Evolutionary conservation across 176 grass and related monocot genomes (phyloP).

Genomic region (Tillandsia leiboldiana): DNA sequence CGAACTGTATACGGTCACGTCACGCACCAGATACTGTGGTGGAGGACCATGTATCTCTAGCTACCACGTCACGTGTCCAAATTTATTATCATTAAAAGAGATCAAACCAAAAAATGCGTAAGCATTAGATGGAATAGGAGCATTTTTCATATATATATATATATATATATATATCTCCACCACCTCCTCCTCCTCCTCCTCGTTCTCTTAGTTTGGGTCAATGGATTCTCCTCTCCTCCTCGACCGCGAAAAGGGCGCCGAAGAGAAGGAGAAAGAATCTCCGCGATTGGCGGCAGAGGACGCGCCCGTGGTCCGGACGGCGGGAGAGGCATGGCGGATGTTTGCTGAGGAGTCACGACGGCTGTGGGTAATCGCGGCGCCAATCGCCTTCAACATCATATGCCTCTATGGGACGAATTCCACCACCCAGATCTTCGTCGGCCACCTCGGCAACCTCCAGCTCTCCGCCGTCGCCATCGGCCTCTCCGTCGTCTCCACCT

Average conservation of each 20-base stretch:
- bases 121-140: too few relatives aligned
- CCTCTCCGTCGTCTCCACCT: slow-evolving; percentile 48
- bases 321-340: slow-evolving; percentile 16
- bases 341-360: slow-evolving; percentile 29
- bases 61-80: too few relatives aligned
- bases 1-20: too few relatives aligned
- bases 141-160: too few relatives aligned
- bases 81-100: too few relatives aligned
- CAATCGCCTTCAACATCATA: slow-evolving; percentile 37
- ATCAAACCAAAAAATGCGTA: too few relatives aligned
- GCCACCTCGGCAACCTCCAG: slow-evolving; percentile 52
- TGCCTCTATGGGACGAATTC: slow-evolving; percentile 36
- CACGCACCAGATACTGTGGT: too few relatives aligned
- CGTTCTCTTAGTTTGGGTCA: background rate
- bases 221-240: background rate
- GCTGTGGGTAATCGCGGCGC: slow-evolving; percentile 52
- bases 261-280: background rate
- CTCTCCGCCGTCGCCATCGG: slow-evolving; percentile 44
- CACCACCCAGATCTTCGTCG: slow-evolving; percentile 48
- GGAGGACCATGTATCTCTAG: too few relatives aligned
- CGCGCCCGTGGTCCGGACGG: background rate
- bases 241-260: background rate
- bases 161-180: too few relatives aligned
- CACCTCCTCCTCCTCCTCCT: too few relatives aligned
- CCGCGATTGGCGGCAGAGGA: background rate